phyloP scores from a whole-genome alignment of 1,139 yeast genomes.

The Saccharomycopsis crataegensis region DNA sequence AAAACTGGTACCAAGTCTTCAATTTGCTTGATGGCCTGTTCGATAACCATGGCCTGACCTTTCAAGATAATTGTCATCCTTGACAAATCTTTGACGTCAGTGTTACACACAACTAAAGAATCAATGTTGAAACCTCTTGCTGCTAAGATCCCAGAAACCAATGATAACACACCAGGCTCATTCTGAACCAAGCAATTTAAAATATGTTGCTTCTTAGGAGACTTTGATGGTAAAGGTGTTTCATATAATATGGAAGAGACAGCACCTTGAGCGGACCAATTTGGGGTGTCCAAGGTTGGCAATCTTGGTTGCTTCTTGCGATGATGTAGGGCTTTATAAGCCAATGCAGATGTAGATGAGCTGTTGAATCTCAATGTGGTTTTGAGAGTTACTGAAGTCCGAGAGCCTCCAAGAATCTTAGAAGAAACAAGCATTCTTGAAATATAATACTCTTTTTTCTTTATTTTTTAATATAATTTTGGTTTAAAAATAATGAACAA shows the following conservation, averaged over 20 bases:
- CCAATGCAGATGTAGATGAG: conserved; percentile 88
- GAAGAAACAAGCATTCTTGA: no score
- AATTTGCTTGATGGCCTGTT: conserved; percentile 97
- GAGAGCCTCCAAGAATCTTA: no score
- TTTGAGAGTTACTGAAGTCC: no score
- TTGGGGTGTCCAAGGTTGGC: conserved; percentile 91
- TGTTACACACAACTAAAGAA: conserved; percentile 91
- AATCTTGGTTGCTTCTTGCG: conserved; percentile 84
- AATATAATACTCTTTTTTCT: no score
- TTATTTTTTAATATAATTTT: no score
- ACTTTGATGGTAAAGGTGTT: conserved; percentile 68
- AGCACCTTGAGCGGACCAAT: conserved; percentile 93
- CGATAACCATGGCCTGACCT: conserved; percentile 94
- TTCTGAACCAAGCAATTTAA: conserved; percentile 95
- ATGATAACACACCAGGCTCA: conserved; percentile 95
- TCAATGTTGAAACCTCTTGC: conserved; percentile 98
- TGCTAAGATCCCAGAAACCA: conserved; percentile 92
- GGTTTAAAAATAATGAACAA: no score
- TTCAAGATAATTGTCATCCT: conserved; percentile 94
- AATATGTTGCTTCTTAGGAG: conserved; percentile 74
- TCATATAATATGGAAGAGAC: conserved; percentile 92
- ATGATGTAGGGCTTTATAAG: conserved; percentile 87
- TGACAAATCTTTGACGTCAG: conserved; percentile 91
- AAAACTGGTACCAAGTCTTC: conserved; percentile 97
- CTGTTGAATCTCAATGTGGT: not conserved